Base-by-base conservation (phyloP, 2,329 filamentous ascomycete genomes). In the Triangularia verruculosa region DNA sequence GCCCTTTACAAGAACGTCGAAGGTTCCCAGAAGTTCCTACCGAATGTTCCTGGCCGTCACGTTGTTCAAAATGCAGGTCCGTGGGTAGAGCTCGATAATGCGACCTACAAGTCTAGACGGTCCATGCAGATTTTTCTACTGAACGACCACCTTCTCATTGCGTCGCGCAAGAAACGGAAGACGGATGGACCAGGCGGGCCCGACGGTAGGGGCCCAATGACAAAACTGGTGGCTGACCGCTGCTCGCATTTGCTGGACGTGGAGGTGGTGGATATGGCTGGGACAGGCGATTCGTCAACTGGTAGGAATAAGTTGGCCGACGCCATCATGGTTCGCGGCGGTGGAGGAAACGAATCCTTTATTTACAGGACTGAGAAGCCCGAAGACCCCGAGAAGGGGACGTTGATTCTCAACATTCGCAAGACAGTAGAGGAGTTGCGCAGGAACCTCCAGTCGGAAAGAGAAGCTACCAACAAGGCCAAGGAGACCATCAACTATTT, bases 1-100 rank as follows among this genome's bases (percentile, higher is more conserved):
- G 89, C 92, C 24, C 80, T 99, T 54, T 99, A 95, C 87, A 98
- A 97, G 79, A 91, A 90, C 52, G 92, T 99, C n/a, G 95, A 98
- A 75, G 94, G 94, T 1, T 97, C 93, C 9, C 95, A 99, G 73
- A 98, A 98, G 75, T 99, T 96, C 72, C 80, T 99, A 11, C 95
- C 95, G 13, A 95, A 93, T 61, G 85, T 93, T 20, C 87, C 91
- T 20, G 94, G 93, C n/a, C 89, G 95, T 43, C 96, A 97, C 74
- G 93, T 99, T 54, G 87, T 98, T 1, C 89, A 96, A 75, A 94
- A 98, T 75, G 96, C 93, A 3, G 90, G 92, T 1, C 86, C 90
- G 56, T 99, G 95, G 95, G 91, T 98, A 64, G 94, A 99, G 78
- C 82, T 99, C 66, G 96, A 99, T 77, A 96, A 95, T 67, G 95